A percentile compares a stretch with the other conserved stretches of the same genome.
These are phyloP conservation scores for Corniculantispora saksenae DNA, from an alignment of 2,329 filamentous ascomycete species.

Conservation along the genomic window DNA sequence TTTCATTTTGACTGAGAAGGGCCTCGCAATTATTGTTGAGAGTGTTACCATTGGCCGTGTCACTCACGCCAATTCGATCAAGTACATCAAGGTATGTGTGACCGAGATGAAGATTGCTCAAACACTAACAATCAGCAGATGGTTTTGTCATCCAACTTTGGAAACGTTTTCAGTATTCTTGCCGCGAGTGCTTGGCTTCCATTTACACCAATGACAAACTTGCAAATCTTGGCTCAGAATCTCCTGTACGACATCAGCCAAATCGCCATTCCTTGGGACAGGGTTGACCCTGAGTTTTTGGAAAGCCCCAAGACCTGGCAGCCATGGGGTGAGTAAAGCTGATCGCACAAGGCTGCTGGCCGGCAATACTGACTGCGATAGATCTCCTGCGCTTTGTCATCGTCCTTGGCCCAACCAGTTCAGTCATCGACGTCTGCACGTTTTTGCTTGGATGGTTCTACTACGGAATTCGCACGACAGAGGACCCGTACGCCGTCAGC, in stretches of 20 bases:
- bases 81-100: constrained; percentile 29
- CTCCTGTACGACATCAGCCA: constrained; percentile 33
- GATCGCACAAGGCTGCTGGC: not conserved
- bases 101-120: not conserved
- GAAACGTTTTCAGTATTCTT: constrained; percentile 33
- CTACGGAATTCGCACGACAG: constrained; percentile 26
- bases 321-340: constrained; percentile 19
- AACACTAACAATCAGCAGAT: constrained; percentile 22
- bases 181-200: constrained; percentile 32
- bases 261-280: constrained; percentile 33
- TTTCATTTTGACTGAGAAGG: constrained; percentile 32
- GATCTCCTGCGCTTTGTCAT: constrained; percentile 32
- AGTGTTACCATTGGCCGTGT: constrained; percentile 29
- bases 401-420: constrained; percentile 31
- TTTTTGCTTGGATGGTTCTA: constrained; percentile 28
- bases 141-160: constrained; percentile 34
- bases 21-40: constrained; percentile 29
- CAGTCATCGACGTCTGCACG: constrained; percentile 30
- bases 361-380: not conserved
- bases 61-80: constrained; percentile 33
- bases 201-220: constrained; percentile 30
- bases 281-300: constrained; percentile 30
- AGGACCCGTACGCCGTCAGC: constrained; percentile 20
- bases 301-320: constrained; percentile 29
- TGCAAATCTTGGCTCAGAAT: constrained; percentile 32